Evolutionary conservation across 768 basidiomycete genomes (phyloP), one percentile per base, ranked within the genome.

Genomic region (Trametopsis cervina): DNA sequence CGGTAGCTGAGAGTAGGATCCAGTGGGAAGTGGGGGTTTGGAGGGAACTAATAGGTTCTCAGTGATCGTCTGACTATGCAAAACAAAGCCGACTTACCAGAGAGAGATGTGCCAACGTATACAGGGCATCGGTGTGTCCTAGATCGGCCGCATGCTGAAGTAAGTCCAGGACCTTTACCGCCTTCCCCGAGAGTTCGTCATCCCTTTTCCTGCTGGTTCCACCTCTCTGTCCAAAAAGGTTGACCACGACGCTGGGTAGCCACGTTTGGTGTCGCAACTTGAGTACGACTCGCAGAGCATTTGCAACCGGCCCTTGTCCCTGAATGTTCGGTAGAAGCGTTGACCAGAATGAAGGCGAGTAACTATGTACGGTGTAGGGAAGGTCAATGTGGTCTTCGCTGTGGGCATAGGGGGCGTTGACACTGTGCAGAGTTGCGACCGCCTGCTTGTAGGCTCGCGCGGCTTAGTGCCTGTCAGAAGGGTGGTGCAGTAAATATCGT

Each of bases 121-220:
- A 89, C 22, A 89, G 56, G 9, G 89, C 89, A 47, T 92, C 85
- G 47, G 63, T 63, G 58, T 87, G 76, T 11, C 90, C 92, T 40
- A 89, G 66, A 46, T 89, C 87, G 5, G 81, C 80, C 0, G 90
- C 87, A 65, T 89, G 85, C 50, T 89, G 78, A 24, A 93, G 66
- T 10, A 93, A 62, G 58, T 90, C 88, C 12, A 91, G 60, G 25
- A 89, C 86, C 61, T 91, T 91, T 60, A 89, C 80, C 7, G 86
- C 83, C 58, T 85, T 86, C 2, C 77, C 72, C 17, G 69, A 72
- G 54, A 79, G 64, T 52, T 89, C 87, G 40, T 88, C 86, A 15
- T 81, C 80, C 57, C 70, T 78, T 55, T 71, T 77, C 18, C 73
- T 67, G 4, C 71, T 59, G n/a, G 57, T 51, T 24, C 50, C 60